Evolutionary conservation across 352 stramenopile genomes (phyloP).

Genomic region (Globisporangium cylindrosporum): DNA sequence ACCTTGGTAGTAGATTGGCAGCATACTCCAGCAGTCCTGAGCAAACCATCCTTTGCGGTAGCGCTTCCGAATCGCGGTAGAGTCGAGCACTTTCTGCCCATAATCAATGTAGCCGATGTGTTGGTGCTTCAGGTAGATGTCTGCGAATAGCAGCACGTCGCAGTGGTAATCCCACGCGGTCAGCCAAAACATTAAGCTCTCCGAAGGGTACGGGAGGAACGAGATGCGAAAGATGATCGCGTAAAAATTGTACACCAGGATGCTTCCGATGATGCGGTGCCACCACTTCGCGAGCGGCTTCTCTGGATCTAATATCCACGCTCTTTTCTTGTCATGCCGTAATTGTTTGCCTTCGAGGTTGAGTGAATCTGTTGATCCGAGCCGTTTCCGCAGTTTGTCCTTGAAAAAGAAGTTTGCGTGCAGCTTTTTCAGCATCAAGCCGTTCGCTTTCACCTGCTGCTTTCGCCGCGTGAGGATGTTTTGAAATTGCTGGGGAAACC

Average conservation of each 20-base stretch:
- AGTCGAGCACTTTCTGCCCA: conserved; percentile 40
- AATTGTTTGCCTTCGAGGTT: conserved; percentile 33
- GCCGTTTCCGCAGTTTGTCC: conserved; percentile 41
- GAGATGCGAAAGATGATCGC: conserved; percentile 45
- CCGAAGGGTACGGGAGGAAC: conserved; percentile 35
- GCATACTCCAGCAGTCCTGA: conserved; percentile 42
- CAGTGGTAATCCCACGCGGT: conserved; percentile 36
- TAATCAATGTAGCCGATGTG: conserved; percentile 41
- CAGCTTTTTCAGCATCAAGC: conserved; percentile 23
- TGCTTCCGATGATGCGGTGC: conserved; percentile 44
- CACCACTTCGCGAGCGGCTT: conserved; percentile 44
- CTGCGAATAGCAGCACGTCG: conserved; percentile 34
- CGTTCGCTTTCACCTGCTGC: conserved; percentile 15
- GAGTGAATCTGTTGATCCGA: conserved; percentile 43
- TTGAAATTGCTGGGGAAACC: conserved; percentile 42
- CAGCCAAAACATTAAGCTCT: conserved; percentile 22
- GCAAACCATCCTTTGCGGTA: conserved; percentile 31
- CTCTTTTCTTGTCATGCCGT: conserved; percentile 18
- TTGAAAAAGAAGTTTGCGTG: conserved; percentile 53
- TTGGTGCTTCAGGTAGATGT: conserved; percentile 40
- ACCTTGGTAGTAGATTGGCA: conserved; percentile 38
- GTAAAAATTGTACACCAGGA: conserved; percentile 63
- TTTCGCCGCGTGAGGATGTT: conserved; percentile 20
- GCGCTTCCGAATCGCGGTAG: conserved; percentile 26
- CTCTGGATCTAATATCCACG: conserved; percentile 41